These are phyloP conservation scores for Tolypocladium ophioglossoides DNA, from an alignment of 2,329 filamentous ascomycete species.

Conservation along the genomic window DNA sequence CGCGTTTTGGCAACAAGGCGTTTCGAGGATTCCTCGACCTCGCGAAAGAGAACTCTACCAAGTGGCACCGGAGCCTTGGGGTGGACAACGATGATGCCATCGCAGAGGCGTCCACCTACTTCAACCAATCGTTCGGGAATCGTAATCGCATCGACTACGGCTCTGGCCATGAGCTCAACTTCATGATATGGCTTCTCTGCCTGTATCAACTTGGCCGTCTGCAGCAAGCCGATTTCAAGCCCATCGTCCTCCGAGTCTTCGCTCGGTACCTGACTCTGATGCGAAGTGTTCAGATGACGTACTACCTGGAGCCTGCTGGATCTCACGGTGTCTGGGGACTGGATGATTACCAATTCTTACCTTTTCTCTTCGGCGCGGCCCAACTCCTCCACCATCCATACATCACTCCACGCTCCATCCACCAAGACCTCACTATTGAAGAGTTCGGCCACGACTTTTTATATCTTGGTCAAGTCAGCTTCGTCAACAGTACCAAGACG, in stretches of 20 bases:
- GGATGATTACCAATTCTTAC: constrained; percentile 94
- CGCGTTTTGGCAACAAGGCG: constrained; percentile 86
- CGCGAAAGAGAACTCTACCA: constrained; percentile 40
- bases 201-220: constrained; percentile 70
- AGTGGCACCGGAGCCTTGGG: constrained; percentile 56
- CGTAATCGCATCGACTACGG: constrained; percentile 87
- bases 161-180: constrained; percentile 95
- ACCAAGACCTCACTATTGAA: constrained; percentile 79
- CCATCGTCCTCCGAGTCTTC: constrained; percentile 70
- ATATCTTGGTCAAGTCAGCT: constrained; percentile 85
- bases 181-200: constrained; percentile 92
- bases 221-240: constrained; percentile 53
- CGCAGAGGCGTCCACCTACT: constrained; percentile 67
- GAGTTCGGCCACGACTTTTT: constrained; percentile 76
- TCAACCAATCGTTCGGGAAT: constrained; percentile 78
- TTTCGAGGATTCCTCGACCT: constrained; percentile 76
- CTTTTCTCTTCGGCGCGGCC: constrained; percentile 87
- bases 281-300: constrained; percentile 79
- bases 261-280: constrained; percentile 74
- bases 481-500: constrained; percentile 94
- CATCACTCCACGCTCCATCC: constrained; percentile 70
- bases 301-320: constrained; percentile 93
- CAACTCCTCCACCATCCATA: constrained; percentile 79
- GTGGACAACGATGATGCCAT: constrained; percentile 42
- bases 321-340: constrained; percentile 97